Conservation (phyloP, 2,329 filamentous ascomycete species). For the Emergomyces pasteurianus region DNA sequence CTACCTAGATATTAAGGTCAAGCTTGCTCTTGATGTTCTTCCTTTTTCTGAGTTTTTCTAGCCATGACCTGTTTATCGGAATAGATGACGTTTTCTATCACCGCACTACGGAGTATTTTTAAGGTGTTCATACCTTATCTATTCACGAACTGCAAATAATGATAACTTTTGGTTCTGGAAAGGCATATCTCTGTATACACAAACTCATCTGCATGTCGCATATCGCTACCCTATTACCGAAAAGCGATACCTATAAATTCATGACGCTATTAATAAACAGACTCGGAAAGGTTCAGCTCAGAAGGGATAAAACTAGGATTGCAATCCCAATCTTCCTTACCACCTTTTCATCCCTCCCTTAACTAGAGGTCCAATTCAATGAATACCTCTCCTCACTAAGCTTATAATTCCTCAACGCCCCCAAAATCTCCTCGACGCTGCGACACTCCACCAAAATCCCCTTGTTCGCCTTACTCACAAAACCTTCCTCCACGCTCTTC, state of each 20-base stretch:
- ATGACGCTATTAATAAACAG: background rate
- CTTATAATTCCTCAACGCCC: slow-evolving; percentile 60
- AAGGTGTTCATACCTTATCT: background rate
- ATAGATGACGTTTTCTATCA: background rate
- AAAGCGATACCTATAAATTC: background rate
- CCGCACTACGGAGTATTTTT: background rate
- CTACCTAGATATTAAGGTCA: slow-evolving; percentile 1
- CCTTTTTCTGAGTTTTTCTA: background rate
- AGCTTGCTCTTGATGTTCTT: background rate
- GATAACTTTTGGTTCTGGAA: background rate
- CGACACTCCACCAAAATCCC: slow-evolving; percentile 68
- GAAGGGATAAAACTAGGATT: background rate
- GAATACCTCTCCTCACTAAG: slow-evolving; percentile 64
- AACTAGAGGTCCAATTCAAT: slow-evolving; percentile 60
- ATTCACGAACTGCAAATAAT: background rate
- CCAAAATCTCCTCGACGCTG: slow-evolving; percentile 59
- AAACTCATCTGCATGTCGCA: background rate
- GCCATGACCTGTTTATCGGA: background rate
- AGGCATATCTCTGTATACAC: background rate
- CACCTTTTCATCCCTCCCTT: slow-evolving; percentile 28
- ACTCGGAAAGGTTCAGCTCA: background rate
- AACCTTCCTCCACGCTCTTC: slow-evolving; percentile 62
- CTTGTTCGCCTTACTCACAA: slow-evolving; percentile 59
- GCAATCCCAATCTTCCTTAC: too few species aligned
- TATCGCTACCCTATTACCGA: background rate